A percentile compares a stretch with the other conserved stretches of the same genome.
Conservation (phyloP, 2,329 filamentous ascomycete species). For the Alternaria postmessia region DNA sequence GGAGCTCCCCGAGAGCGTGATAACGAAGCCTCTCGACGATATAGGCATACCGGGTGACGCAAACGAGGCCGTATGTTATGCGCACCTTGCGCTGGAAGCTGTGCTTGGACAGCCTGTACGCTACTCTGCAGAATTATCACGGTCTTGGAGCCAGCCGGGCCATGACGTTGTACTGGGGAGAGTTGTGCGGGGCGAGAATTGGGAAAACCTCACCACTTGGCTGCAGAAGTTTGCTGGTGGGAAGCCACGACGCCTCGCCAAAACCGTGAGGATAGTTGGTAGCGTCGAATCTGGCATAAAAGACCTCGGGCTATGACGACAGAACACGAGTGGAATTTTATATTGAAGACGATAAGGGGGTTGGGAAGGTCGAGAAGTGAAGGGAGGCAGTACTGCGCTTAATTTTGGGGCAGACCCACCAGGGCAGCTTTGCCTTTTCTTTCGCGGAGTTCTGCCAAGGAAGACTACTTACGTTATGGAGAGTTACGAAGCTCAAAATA, state of each 20-base stretch:
- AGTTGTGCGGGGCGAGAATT: constrained; percentile 24
- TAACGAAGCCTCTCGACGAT: constrained; percentile 63
- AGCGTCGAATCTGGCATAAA: constrained; percentile 10
- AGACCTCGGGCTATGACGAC: constrained; percentile 2
- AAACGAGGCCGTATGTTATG: constrained; percentile 68
- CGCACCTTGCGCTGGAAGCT: constrained; percentile 68
- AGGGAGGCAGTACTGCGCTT: background rate
- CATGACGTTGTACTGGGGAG: constrained; percentile 13
- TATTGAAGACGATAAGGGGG: background rate
- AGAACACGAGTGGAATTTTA: background rate
- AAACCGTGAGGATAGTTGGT: constrained; percentile 12
- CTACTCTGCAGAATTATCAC: background rate
- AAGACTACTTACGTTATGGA: background rate
- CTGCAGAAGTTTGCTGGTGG: constrained; percentile 26
- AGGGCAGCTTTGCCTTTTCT: background rate
- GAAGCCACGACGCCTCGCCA: constrained; percentile 5
- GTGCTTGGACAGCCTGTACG: constrained; percentile 22
- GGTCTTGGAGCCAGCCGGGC: constrained; percentile 1
- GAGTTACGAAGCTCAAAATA: background rate
- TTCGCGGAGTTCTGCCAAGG: background rate
- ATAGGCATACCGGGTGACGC: constrained; percentile 65
- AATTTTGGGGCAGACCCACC: background rate
- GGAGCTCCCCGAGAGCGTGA: constrained; percentile 58
- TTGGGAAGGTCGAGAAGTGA: background rate
- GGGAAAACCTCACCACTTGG: constrained; percentile 18